Conservation (phyloP, 257 asterid genomes). For the Thymus quinquecostatus region DNA sequence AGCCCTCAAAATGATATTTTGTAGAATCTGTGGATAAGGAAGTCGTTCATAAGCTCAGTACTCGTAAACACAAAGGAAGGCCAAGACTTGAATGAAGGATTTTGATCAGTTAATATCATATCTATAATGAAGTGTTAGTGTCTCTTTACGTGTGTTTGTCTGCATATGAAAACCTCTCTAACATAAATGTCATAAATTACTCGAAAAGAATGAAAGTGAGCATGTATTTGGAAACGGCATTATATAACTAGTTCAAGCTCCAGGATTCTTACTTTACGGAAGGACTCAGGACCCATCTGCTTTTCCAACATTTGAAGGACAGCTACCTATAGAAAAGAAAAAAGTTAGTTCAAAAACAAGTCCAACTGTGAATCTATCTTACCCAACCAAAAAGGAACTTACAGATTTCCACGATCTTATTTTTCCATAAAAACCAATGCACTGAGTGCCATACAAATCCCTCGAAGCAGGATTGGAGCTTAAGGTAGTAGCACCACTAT, state of each 20-base stretch:
- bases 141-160: background rate
- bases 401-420: conserved; percentile 99
- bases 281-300: conserved; percentile 99
- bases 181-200: background rate
- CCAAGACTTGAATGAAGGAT: conserved; percentile 13
- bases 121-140: conserved; percentile 15
- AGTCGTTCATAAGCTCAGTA: conserved; percentile 21
- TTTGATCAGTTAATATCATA: conserved; percentile 15
- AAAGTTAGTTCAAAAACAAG: conserved; percentile 21
- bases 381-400: conserved; percentile 41
- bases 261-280: conserved; percentile 75
- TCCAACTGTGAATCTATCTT: conserved; percentile 14
- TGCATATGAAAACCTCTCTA: conserved; percentile 1
- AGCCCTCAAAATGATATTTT: conserved; percentile 70
- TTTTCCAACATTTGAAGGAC: conserved; percentile 97
- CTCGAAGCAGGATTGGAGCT: conserved; percentile 78
- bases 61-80: conserved; percentile 9
- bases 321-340: conserved; percentile 65
- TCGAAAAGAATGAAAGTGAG: conserved; percentile 7
- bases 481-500: conserved; percentile 90
- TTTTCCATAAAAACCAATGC: conserved; percentile 93
- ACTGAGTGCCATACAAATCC: conserved; percentile 91
- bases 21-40: conserved; percentile 74
- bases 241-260: conserved; percentile 17
- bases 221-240: conserved; percentile 20